phyloP scores from a whole-genome alignment of 169 alveolate species.

The Theileria annulata region DNA sequence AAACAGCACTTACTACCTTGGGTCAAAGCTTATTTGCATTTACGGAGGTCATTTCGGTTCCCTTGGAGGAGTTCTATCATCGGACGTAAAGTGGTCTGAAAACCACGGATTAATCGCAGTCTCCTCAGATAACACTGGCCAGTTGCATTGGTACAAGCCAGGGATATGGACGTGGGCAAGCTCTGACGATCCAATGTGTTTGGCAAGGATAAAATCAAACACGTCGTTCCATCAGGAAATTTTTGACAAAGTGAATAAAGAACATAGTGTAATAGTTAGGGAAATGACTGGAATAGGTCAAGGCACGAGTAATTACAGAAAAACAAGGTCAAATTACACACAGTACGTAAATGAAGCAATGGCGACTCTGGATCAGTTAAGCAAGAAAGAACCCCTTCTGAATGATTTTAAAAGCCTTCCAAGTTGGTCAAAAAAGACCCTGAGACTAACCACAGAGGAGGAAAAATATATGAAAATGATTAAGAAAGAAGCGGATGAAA shows the following conservation, averaged over 20 bases:
- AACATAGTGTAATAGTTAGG: slow-evolving; percentile 21
- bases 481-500: slow-evolving; percentile 30
- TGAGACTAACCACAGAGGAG: slow-evolving; percentile 40
- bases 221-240: slow-evolving; percentile 25
- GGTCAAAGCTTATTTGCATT: slow-evolving; percentile 49
- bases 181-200: slow-evolving; percentile 54
- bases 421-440: slow-evolving; percentile 43
- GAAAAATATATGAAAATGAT: slow-evolving; percentile 46
- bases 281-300: slow-evolving; percentile 17
- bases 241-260: slow-evolving; percentile 27
- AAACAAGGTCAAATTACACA: slow-evolving; percentile 36
- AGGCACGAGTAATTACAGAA: slow-evolving; percentile 48
- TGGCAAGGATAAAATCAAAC: slow-evolving; percentile 48
- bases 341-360: slow-evolving; percentile 34
- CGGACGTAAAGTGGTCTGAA: slow-evolving; percentile 51
- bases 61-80: slow-evolving; percentile 53
- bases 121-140: slow-evolving; percentile 57
- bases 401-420: slow-evolving; percentile 60
- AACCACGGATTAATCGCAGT: slow-evolving; percentile 53
- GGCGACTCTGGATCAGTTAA: not conserved
- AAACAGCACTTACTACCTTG: slow-evolving; percentile 35
- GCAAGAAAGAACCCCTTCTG: not conserved
- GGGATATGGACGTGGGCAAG: slow-evolving; percentile 68
- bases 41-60: slow-evolving; percentile 59
- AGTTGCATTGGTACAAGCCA: slow-evolving; percentile 59